Percentiles rank a stretch among this genome's conserved stretches.
These are phyloP conservation scores for Xylaria bambusicola DNA, from an alignment of 495 filamentous ascomycete species.

Conservation along the genomic window DNA sequence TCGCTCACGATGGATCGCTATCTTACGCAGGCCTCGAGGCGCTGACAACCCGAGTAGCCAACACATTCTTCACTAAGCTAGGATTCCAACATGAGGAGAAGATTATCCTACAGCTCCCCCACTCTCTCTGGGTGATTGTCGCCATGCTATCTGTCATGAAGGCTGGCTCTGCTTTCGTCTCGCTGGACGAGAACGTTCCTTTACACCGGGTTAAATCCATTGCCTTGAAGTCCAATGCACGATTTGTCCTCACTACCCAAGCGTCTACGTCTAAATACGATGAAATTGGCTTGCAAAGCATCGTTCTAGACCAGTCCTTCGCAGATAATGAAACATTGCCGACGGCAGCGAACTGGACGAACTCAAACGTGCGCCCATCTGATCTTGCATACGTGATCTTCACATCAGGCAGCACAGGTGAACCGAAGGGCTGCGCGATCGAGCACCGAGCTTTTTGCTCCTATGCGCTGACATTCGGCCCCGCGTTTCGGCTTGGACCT, in stretches of 20 bases:
- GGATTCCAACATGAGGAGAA: slow-evolving; percentile 26
- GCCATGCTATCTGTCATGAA: slow-evolving; percentile 41
- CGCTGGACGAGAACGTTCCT: slow-evolving; percentile 49
- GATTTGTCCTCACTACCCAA: neutral
- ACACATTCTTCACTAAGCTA: slow-evolving; percentile 1
- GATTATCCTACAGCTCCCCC: slow-evolving; percentile 30
- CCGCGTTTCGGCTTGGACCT: slow-evolving; percentile 34
- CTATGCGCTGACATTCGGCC: slow-evolving; percentile 37
- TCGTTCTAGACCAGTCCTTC: neutral
- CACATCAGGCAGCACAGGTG: slow-evolving; percentile 40
- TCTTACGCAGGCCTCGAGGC: slow-evolving; percentile 5
- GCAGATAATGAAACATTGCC: neutral
- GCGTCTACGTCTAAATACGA: neutral
- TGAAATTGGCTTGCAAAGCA: neutral
- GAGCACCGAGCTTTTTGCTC: slow-evolving; percentile 33
- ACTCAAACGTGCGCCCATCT: neutral
- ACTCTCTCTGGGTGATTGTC: slow-evolving; percentile 30
- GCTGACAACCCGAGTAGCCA: neutral
- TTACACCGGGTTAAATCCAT: neutral
- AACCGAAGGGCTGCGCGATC: slow-evolving; percentile 36
- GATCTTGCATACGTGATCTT: slow-evolving; percentile 50
- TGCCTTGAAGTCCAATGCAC: neutral
- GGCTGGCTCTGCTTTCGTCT: slow-evolving; percentile 45
- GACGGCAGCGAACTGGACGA: neutral
- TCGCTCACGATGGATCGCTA: slow-evolving; percentile 9